phyloP scores from a whole-genome alignment of 108 stramenopile species.

The Stephanodiscus minutulus region DNA sequence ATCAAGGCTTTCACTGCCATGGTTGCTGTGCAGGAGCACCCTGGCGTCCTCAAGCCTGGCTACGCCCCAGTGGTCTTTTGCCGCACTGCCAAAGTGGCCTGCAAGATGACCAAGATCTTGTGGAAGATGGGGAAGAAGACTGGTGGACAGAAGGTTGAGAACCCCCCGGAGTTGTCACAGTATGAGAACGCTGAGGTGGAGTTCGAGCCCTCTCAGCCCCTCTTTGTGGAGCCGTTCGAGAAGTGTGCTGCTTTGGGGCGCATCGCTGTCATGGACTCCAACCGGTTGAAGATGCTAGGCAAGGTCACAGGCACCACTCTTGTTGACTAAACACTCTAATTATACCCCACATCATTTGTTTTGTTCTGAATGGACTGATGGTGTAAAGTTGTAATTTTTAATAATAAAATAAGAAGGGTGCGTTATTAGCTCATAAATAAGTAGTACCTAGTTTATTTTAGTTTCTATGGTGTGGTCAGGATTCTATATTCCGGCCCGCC shows the following conservation, averaged over 20 bases:
- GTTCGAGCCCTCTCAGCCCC: conserved; percentile 76
- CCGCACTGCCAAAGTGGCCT: conserved; percentile 88
- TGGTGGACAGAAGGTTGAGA: conserved; percentile 81
- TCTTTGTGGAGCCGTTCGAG: conserved; percentile 81
- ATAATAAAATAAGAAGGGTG: too few species aligned
- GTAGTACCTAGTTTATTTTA: too few species aligned
- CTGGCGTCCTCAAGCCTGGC: conserved; percentile 86
- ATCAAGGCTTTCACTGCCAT: conserved; percentile 79
- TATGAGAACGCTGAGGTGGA: conserved; percentile 84
- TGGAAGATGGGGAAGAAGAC: conserved; percentile 91
- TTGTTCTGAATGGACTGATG: too few species aligned
- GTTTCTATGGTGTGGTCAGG: too few species aligned
- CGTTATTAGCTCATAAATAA: too few species aligned
- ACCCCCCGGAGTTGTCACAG: conserved; percentile 78
- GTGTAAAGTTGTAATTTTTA: too few species aligned
- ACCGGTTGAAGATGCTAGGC: conserved; percentile 87
- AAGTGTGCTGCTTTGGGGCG: conserved; percentile 81
- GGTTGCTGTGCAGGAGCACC: conserved; percentile 85
- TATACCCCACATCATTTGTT: too few species aligned
- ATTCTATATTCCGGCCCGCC: too few species aligned
- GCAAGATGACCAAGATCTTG: conserved; percentile 88
- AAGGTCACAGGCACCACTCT: conserved; percentile 65
- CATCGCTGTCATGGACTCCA: conserved; percentile 87
- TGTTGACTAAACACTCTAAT: too few species aligned
- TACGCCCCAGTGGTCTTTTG: conserved; percentile 82